phyloP scores from a whole-genome alignment of 2,329 filamentous ascomycete genomes.

The Podosphaera fusca region DNA sequence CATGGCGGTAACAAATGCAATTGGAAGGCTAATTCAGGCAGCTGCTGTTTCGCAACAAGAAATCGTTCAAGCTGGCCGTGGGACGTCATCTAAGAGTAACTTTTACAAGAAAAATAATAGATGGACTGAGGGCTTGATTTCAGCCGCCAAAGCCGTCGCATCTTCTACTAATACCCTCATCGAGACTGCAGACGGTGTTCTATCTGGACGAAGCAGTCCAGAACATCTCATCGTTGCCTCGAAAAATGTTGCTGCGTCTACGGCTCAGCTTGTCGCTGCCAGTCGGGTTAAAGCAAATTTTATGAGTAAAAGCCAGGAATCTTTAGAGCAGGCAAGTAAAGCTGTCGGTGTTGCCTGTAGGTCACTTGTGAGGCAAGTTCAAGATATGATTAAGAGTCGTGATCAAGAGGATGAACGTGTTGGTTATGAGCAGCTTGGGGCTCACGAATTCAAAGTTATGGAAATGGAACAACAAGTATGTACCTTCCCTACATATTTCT shows the following conservation, averaged over 20 bases:
- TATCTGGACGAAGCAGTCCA: slow-evolving; percentile 74
- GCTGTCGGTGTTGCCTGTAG: slow-evolving; percentile 79
- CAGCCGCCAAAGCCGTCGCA: slow-evolving; percentile 88
- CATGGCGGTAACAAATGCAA: slow-evolving; percentile 79
- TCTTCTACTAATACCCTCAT: slow-evolving; percentile 86
- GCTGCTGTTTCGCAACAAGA: slow-evolving; percentile 84
- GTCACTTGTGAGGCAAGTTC: slow-evolving; percentile 73
- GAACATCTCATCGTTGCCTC: slow-evolving; percentile 96
- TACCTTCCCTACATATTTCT: background rate
- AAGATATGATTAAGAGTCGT: slow-evolving; percentile 76
- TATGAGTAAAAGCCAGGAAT: slow-evolving; percentile 92
- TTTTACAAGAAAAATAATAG: slow-evolving; percentile 99
- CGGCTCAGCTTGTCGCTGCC: slow-evolving; percentile 86
- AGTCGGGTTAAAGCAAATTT: slow-evolving; percentile 92
- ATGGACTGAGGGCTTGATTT: slow-evolving; percentile 95
- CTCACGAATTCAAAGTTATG: slow-evolving; percentile 92
- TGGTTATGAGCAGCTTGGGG: slow-evolving; percentile 71
- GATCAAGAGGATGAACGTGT: slow-evolving; percentile 60
- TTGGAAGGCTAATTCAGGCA: slow-evolving; percentile 82
- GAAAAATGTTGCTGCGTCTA: slow-evolving; percentile 89
- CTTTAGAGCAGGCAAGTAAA: slow-evolving; percentile 74
- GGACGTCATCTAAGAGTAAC: slow-evolving; percentile 65
- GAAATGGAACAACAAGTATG: slow-evolving; percentile 99
- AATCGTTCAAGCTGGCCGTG: slow-evolving; percentile 82
- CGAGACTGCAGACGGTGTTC: slow-evolving; percentile 89